These are phyloP conservation scores for Cyclotella cryptica DNA, from an alignment of 108 stramenopile species.

Conservation along the genomic window DNA sequence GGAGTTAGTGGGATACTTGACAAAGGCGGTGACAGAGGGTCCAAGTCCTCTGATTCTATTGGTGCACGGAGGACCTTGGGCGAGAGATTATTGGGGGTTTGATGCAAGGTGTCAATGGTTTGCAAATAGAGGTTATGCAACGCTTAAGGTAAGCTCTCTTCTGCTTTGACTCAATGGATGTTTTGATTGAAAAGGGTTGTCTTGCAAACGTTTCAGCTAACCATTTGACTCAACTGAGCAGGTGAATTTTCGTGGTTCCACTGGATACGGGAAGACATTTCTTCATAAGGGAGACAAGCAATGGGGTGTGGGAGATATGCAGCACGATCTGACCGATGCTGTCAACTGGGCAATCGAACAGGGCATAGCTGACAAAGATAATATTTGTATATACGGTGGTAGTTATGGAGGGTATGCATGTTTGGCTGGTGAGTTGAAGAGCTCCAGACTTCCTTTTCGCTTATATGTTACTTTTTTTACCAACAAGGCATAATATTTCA, in stretches of 20 bases:
- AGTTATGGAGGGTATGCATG: slow-evolving; percentile 73
- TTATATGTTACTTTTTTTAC: neutral
- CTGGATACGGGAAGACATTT: slow-evolving; percentile 71
- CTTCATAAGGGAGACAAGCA: slow-evolving; percentile 67
- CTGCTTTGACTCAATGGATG: neutral
- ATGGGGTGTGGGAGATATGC: slow-evolving; percentile 76
- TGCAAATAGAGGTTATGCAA: slow-evolving; percentile 68
- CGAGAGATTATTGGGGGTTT: slow-evolving; percentile 67
- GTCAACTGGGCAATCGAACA: slow-evolving; percentile 66
- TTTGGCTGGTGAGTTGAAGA: slow-evolving; percentile 48
- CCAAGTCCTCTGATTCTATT: slow-evolving; percentile 61
- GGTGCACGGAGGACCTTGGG: slow-evolving; percentile 75
- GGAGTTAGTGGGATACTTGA: slow-evolving; percentile 63
- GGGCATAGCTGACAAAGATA: slow-evolving; percentile 66
- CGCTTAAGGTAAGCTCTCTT: slow-evolving; percentile 41
- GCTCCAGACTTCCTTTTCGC: neutral
- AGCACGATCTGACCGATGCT: slow-evolving; percentile 68
- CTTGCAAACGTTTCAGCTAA: neutral
- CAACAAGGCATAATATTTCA: neutral
- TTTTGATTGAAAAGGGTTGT: neutral
- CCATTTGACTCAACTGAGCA: neutral
- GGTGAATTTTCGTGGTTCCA: slow-evolving; percentile 70
- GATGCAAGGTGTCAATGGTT: slow-evolving; percentile 61
- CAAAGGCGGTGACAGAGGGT: slow-evolving; percentile 42
- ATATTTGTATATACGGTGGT: slow-evolving; percentile 68